Evolutionary conservation across 148 eudicot genomes (phyloP), one percentile per base, ranked within the genome.

Genomic region (Polygonum maritimum): DNA sequence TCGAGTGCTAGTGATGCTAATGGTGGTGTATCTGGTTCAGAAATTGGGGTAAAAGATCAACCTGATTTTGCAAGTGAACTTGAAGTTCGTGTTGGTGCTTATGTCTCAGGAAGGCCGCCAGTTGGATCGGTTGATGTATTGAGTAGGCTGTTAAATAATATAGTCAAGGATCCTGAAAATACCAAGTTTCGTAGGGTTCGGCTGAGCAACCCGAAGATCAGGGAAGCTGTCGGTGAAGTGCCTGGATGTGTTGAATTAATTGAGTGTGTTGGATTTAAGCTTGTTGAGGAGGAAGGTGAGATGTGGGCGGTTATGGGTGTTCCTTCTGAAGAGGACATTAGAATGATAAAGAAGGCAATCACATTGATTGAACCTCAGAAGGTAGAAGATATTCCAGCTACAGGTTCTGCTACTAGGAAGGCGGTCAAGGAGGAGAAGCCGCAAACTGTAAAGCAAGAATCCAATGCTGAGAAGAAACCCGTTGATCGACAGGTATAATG

Each of bases 281-380:
- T 95, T 75, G 81, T 78, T 78, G 97, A 95, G 79, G 99, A 95
- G 80, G 86, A 81, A 35, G 96, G 85, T 44, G 99, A 92, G 77
- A 89, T 95, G 88, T 95, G 96, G 96, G 89, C 93, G 15, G 80
- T 87, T 47, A 95, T 95, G 99, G 91, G 86, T 16, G 82, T 76
- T 57, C 94, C 99, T 52, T 88, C 88, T 0, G 79, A 80, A 51
- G 97, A 87, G 57, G 74, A 45, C 47, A 62, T 88, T 41, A 3
- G 14, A 40, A 13, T 71, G 78, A 63, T 92, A 11, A 87, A 87
- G 69, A 84, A 86, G 54, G 81, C 83, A 0, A 74, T 89, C 63
- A 78, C 80, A 5, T 77, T 88, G 41, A 72, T 95, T 81, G 94
- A 85, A 52, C 85, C 78, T 14, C 71, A 48, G 12, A 88, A 82